phyloP scores from a whole-genome alignment of 2,329 filamentous ascomycete species.

The Xylaria sp. region DNA sequence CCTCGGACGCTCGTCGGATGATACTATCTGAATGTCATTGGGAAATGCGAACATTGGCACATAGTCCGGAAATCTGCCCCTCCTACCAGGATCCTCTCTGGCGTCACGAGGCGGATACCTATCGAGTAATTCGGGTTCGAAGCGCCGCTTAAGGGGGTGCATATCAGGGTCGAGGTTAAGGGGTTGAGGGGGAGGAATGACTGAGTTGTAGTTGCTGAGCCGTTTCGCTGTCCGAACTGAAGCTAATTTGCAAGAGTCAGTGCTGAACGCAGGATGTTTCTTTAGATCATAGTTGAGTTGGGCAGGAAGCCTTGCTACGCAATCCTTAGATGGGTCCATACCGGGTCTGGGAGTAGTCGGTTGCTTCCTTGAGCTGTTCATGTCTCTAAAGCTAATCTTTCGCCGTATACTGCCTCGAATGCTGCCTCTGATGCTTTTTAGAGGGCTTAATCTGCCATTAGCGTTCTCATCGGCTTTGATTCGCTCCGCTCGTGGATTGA shows the following conservation, averaged over 20 bases:
- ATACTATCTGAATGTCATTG: constrained; percentile 97
- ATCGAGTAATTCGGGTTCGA: constrained; percentile 96
- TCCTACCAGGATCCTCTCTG: constrained; percentile 79
- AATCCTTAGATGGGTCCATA: constrained; percentile 59
- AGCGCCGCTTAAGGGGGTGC: constrained; percentile 93
- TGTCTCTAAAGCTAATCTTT: constrained; percentile 91
- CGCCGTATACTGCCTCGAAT: constrained; percentile 88
- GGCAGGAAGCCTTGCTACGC: constrained; percentile 42
- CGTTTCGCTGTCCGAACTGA: constrained; percentile 83
- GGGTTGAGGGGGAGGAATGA: constrained; percentile 92
- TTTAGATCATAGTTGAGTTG: constrained; percentile 41
- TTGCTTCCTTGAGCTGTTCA: constrained; percentile 93
- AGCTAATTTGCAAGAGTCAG: constrained; percentile 56
- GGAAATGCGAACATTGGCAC: constrained; percentile 99
- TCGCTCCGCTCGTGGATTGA: constrained; percentile 83
- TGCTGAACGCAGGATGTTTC: constrained; percentile 41
- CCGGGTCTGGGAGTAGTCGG: constrained; percentile 79
- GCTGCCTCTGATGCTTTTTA: constrained; percentile 69
- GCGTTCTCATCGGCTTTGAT: constrained; percentile 78
- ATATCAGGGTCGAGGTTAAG: constrained; percentile 90
- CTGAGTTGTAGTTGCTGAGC: constrained; percentile 97
- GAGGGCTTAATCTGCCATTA: constrained; percentile 65
- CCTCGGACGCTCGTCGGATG: constrained; percentile 89
- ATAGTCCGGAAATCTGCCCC: constrained; percentile 93
- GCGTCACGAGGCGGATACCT: constrained; percentile 88